Percentiles rank a stretch among this genome's conserved stretches.
phyloP scores from a whole-genome alignment of 2,329 filamentous ascomycete species.

The Tolypocladium ophioglossoides region DNA sequence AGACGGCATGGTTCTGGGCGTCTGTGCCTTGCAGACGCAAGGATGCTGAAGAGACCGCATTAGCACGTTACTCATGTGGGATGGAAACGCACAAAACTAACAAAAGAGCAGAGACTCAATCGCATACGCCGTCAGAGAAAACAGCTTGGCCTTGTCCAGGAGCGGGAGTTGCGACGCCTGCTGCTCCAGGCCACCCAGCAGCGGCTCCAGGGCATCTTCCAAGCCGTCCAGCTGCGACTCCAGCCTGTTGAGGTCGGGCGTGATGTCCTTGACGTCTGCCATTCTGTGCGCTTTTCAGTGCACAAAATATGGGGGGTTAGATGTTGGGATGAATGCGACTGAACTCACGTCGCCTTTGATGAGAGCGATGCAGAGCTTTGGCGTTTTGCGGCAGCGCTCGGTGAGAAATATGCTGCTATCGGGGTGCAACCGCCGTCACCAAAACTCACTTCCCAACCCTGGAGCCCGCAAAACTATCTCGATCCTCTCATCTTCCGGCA shows the following conservation, averaged over 20 bases:
- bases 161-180: constrained; percentile 71
- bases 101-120: constrained; percentile 87
- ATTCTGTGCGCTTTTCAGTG: constrained; percentile 13
- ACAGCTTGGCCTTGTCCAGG: constrained; percentile 91
- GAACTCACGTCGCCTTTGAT: background rate
- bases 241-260: constrained; percentile 61
- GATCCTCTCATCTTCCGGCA: too few species aligned
- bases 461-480: background rate
- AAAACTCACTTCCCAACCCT: background rate
- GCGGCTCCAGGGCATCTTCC: constrained; percentile 61
- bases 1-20: constrained; percentile 76
- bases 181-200: constrained; percentile 57
- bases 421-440: background rate
- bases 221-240: constrained; percentile 72
- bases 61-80: background rate
- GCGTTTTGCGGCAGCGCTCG: background rate
- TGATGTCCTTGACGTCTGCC: constrained; percentile 42
- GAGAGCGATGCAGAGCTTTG: background rate
- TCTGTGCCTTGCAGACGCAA: constrained; percentile 70
- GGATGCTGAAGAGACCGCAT: constrained; percentile 36
- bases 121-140: constrained; percentile 77
- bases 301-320: background rate
- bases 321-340: background rate
- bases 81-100: constrained; percentile 26
- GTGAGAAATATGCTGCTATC: background rate